Conservation (phyloP, 2,329 filamentous ascomycete species). For the Myriosclerotinia scirpicola region DNA sequence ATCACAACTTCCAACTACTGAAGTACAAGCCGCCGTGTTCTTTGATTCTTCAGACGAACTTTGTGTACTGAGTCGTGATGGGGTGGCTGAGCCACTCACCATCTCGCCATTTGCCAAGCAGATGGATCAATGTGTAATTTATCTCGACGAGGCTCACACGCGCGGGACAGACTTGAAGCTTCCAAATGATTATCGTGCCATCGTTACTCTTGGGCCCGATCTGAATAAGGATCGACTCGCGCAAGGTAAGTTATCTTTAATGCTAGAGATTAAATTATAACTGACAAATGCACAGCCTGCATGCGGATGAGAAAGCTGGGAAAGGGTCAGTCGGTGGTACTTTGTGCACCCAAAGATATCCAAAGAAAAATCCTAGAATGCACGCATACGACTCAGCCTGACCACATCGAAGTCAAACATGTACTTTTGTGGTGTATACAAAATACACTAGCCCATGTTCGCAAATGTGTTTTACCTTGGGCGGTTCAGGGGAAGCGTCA, state of each 20-base stretch:
- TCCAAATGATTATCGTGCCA: conserved; percentile 58
- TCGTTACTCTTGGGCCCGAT: conserved; percentile 64
- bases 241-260: conserved; percentile 17
- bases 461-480: conserved; percentile 58
- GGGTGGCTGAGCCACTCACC: conserved; percentile 50
- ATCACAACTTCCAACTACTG: conserved; percentile 23
- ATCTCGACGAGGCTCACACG: conserved; percentile 69
- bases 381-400: conserved; percentile 20
- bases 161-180: conserved; percentile 67
- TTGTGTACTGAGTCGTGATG: conserved; percentile 52
- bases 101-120: conserved; percentile 58
- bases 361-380: conserved; percentile 49
- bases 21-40: conserved; percentile 54
- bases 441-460: conserved; percentile 54
- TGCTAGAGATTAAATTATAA: background rate
- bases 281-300: conserved; percentile 50
- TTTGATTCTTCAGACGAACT: conserved; percentile 57
- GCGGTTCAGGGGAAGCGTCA: conserved; percentile 57
- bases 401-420: conserved; percentile 50
- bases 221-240: conserved; percentile 61
- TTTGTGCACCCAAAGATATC: conserved; percentile 61
- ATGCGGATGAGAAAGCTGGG: conserved; percentile 73
- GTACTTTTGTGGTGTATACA: conserved; percentile 60
- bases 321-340: conserved; percentile 62
- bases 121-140: conserved; percentile 62